Evolutionary conservation across 495 filamentous ascomycete species (phyloP).

Genomic region (Oidiodendron maius): DNA sequence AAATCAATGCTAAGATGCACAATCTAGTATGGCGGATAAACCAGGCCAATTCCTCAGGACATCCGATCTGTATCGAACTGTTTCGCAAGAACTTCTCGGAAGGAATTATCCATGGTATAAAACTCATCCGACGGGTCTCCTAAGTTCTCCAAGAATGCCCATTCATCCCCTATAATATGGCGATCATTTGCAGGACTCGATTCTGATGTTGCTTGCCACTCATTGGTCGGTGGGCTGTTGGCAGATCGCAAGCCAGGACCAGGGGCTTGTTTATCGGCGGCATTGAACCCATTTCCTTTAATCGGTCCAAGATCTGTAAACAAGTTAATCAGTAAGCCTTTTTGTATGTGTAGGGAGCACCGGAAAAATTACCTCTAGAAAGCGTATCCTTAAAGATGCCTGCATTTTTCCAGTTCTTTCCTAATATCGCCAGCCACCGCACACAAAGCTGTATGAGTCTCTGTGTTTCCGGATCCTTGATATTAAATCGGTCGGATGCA

Average conservation of each 20-base stretch:
- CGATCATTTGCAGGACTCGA: no score
- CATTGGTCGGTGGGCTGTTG: neutral
- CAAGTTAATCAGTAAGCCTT: no score
- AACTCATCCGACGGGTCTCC: constrained; percentile 19
- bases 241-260: neutral
- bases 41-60: no score
- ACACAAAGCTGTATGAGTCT: constrained; percentile 17
- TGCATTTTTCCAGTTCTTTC: constrained; percentile 23
- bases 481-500: constrained; percentile 4
- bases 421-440: constrained; percentile 17
- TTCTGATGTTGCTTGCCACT: neutral
- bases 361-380: constrained; percentile 15
- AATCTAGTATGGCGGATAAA: no score
- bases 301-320: neutral
- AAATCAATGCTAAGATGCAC: no score
- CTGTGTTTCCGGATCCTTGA: constrained; percentile 3
- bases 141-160: constrained; percentile 16
- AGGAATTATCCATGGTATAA: constrained; percentile 15
- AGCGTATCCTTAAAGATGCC: constrained; percentile 14
- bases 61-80: neutral
- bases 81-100: constrained; percentile 13
- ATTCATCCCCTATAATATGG: constrained; percentile 11
- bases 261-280: neutral
- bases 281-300: neutral
- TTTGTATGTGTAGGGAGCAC: no score